Evolutionary conservation across 139 green algal species (phyloP).

Genomic region (Penium margaritaceum): DNA sequence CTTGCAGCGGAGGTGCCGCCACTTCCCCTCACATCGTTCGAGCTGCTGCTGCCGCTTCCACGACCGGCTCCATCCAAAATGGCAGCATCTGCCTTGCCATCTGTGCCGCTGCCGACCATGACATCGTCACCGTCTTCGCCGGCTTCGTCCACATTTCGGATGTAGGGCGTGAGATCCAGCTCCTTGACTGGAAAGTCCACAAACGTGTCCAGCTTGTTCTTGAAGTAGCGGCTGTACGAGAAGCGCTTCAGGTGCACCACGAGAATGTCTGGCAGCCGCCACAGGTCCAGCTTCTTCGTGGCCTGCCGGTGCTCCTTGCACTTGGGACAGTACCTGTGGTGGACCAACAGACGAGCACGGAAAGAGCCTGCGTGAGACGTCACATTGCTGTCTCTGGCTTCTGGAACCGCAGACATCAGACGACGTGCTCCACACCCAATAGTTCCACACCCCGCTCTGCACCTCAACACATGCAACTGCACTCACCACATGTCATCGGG

Average conservation of each 20-base stretch:
- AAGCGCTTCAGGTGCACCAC: slow-evolving; percentile 96
- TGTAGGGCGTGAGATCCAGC: slow-evolving; percentile 65
- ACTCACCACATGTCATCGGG: slow-evolving; percentile 48
- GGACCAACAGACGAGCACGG: too few relatives aligned
- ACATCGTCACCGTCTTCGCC: background rate
- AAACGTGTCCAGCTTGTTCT: slow-evolving; percentile 77
- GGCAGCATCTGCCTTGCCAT: background rate
- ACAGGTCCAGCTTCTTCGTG: slow-evolving; percentile 88
- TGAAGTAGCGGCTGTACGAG: slow-evolving; percentile 59
- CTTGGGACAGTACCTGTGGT: slow-evolving; percentile 70
- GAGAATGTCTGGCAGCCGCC: slow-evolving; percentile 77
- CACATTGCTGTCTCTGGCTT: too few relatives aligned
- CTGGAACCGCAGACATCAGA: too few relatives aligned
- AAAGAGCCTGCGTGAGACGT: too few relatives aligned
- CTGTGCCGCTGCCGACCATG: background rate
- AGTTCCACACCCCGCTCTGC: too few relatives aligned
- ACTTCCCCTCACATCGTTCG: background rate
- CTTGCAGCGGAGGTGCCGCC: background rate
- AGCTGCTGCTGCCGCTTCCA: background rate
- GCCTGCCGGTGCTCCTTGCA: slow-evolving; percentile 78
- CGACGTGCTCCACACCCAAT: too few relatives aligned
- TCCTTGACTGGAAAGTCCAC: slow-evolving; percentile 65
- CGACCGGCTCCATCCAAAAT: background rate
- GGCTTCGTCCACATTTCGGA: too few relatives aligned
- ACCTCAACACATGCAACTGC: slow-evolving; percentile 26